These are phyloP conservation scores for Calycina herbarum DNA, from an alignment of 2,329 filamentous ascomycete species.

Conservation along the genomic window DNA sequence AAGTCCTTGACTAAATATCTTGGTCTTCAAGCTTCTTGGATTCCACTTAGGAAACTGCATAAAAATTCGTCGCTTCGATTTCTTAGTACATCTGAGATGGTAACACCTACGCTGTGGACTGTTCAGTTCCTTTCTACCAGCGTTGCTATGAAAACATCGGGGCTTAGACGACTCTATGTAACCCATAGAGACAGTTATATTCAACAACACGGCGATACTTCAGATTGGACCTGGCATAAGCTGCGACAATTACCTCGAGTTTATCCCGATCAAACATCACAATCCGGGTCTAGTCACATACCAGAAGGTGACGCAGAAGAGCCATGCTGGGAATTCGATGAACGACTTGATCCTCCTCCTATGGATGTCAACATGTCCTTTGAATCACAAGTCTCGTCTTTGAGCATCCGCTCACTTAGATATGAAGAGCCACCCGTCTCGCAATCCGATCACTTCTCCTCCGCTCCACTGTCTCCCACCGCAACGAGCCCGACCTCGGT, in stretches of 20 bases:
- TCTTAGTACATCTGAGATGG: slow-evolving; percentile 69
- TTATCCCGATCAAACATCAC: slow-evolving; percentile 45
- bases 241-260: slow-evolving; percentile 62
- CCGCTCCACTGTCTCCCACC: slow-evolving; percentile 29
- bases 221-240: slow-evolving; percentile 70
- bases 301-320: slow-evolving; percentile 63
- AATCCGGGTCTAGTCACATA: slow-evolving; percentile 44
- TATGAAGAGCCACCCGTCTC: slow-evolving; percentile 33
- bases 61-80: slow-evolving; percentile 73
- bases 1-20: slow-evolving; percentile 28
- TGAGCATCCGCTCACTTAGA: slow-evolving; percentile 45
- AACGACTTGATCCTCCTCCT: slow-evolving; percentile 58
- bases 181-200: slow-evolving; percentile 75
- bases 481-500: slow-evolving; percentile 34
- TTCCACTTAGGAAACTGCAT: slow-evolving; percentile 75
- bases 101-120: slow-evolving; percentile 71
- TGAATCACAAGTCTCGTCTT: slow-evolving; percentile 40
- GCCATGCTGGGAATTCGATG: slow-evolving; percentile 67
- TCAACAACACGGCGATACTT: slow-evolving; percentile 52
- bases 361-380: slow-evolving; percentile 48
- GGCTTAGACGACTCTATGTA: slow-evolving; percentile 68
- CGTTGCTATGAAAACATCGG: slow-evolving; percentile 69
- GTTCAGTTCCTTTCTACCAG: slow-evolving; percentile 68
- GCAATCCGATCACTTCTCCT: slow-evolving; percentile 36
- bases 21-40: slow-evolving; percentile 66